phyloP scores from a whole-genome alignment of 257 asterid genomes.

The Scutellaria minor region DNA sequence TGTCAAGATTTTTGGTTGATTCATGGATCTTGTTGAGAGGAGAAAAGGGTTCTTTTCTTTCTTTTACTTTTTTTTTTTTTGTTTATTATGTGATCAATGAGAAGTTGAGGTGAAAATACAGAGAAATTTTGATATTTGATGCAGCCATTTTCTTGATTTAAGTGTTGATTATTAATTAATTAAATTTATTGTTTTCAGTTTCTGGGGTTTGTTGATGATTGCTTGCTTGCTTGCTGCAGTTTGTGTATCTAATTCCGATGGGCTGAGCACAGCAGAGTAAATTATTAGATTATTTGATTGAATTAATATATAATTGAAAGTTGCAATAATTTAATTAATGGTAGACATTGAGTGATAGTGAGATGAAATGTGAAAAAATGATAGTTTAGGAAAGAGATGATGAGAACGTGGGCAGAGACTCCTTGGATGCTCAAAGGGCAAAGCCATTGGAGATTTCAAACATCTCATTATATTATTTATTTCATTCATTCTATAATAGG shows the following conservation, averaged over 20 bases:
- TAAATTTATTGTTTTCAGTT: constrained; percentile 10
- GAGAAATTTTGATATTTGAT: background rate
- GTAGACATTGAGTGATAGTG: constrained; percentile 27
- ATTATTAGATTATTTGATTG: background rate
- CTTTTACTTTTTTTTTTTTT: too few relatives aligned
- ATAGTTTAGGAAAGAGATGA: constrained; percentile 9
- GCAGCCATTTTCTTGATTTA: too few relatives aligned
- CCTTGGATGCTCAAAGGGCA: constrained; percentile 37
- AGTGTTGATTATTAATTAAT: constrained; percentile 21
- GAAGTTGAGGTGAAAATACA: background rate
- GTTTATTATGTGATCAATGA: too few relatives aligned
- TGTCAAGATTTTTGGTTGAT: background rate
- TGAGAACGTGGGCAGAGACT: constrained; percentile 26
- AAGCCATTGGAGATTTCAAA: constrained; percentile 31
- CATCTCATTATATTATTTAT: constrained; percentile 23
- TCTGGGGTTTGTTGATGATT: constrained; percentile 22
- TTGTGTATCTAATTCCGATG: constrained; percentile 50
- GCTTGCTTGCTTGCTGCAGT: constrained; percentile 34
- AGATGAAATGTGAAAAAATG: constrained; percentile 23
- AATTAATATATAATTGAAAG: background rate
- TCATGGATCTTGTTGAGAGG: constrained; percentile 17
- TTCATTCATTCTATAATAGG: background rate
- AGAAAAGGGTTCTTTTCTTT: background rate
- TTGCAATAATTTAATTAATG: constrained; percentile 15
- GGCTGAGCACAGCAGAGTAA: constrained; percentile 37